These are phyloP conservation scores for Candida hispaniensis DNA, from an alignment of 805 yeast genomes.

Conservation along the genomic window DNA sequence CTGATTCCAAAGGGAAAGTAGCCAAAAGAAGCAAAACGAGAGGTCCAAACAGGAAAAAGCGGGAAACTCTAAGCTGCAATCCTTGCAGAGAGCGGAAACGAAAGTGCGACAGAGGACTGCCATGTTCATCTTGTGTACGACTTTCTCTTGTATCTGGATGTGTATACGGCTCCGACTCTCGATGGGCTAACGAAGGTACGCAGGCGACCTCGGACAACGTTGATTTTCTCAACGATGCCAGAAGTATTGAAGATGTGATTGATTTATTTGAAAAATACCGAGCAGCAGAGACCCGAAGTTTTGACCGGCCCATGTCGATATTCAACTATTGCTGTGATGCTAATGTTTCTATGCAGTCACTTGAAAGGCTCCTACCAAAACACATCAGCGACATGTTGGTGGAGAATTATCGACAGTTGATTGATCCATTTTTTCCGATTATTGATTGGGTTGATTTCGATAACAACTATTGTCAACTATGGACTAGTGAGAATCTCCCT, in stretches of 20 bases:
- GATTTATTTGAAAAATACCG: constrained; percentile 3
- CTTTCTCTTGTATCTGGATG: constrained; percentile 10
- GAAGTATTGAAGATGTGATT: background rate
- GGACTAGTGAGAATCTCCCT: no score
- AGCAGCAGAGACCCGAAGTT: constrained; percentile 7
- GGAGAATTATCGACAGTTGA: constrained; percentile 1
- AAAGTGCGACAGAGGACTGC: constrained; percentile 10
- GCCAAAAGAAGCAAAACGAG: background rate
- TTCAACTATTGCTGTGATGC: no score
- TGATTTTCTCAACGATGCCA: constrained; percentile 2
- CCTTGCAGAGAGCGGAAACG: constrained; percentile 13
- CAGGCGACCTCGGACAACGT: constrained; percentile 2
- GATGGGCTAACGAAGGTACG: constrained; percentile 6
- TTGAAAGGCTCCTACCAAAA: constrained; percentile 6
- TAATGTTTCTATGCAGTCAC: no score
- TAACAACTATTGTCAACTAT: constrained; percentile 5
- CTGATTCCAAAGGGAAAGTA: no score
- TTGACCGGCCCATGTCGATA: no score
- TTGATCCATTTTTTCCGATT: constrained; percentile 10
- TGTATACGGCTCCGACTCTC: constrained; percentile 8
- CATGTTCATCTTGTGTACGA: constrained; percentile 8
- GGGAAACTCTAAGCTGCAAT: constrained; percentile 13
- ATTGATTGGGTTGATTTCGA: constrained; percentile 12
- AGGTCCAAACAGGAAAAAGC: constrained; percentile 7
- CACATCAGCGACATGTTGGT: constrained; percentile 3